A percentile compares a stretch with the other conserved stretches of the same genome.
Evolutionary conservation across 2,329 filamentous ascomycete species (phyloP).

Genomic region (Coniochaeta sp.): DNA sequence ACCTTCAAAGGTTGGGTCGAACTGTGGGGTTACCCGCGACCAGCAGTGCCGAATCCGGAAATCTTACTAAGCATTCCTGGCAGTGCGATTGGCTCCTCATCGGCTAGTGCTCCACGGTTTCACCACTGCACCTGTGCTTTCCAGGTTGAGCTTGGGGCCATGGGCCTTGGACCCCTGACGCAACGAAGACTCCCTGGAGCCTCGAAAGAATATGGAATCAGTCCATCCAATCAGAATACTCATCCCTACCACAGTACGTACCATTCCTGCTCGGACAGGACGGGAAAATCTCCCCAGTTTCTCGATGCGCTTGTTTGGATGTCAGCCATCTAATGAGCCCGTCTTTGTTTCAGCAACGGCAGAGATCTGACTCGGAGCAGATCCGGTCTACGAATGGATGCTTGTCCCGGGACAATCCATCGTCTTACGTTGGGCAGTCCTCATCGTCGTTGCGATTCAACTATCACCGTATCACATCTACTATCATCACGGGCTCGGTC

Average conservation of each 20-base stretch:
- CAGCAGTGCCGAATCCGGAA: no score
- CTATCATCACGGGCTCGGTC: no score
- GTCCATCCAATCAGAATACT: background rate
- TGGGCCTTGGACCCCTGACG: background rate
- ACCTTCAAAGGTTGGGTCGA: no score
- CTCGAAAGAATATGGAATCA: background rate
- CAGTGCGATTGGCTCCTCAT: background rate
- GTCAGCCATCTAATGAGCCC: background rate
- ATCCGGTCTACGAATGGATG: background rate
- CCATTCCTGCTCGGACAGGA: background rate
- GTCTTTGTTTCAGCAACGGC: background rate
- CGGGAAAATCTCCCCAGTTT: background rate
- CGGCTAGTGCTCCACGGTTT: background rate
- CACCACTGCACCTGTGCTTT: background rate
- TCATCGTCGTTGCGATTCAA: background rate
- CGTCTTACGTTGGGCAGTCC: background rate
- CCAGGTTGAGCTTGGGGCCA: background rate
- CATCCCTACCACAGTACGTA: background rate
- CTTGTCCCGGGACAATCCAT: background rate
- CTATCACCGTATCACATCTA: background rate
- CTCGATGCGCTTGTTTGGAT: background rate
- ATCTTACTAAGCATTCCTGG: background rate
- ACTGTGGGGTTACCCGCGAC: background rate
- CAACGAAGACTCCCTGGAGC: background rate
- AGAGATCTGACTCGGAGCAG: background rate